Base-by-base conservation (phyloP, 2,329 filamentous ascomycete genomes). In the Bipolaris bicolor region DNA sequence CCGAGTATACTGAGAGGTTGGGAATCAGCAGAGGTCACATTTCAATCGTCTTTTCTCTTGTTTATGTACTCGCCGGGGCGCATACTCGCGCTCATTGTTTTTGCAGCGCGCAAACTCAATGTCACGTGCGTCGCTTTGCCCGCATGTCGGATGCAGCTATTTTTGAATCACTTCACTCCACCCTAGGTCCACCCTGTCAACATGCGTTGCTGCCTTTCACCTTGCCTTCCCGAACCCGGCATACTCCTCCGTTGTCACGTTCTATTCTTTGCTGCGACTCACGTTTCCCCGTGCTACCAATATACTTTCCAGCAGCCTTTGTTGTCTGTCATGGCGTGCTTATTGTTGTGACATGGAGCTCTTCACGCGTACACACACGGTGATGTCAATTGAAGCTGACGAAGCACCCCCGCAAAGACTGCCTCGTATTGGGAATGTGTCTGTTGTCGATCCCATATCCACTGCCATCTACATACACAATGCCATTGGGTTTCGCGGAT, bases 1-100 rank as follows among this genome's bases (percentile, higher is more conserved):
- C 77, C 77, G 83, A 84, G 81, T 78, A 80, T 82, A 77, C 77
- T 82, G 86, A 88, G 79, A 83, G 82, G 78, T 81, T 83, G 82
- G 87, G 87, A 89, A 89, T 89, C 87, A 89, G 87, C 84, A 83
- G 86, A 81, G 87, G 86, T 87, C 81, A 89, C 85, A 86, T 79
- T 33, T 7, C 10, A 46, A 22, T 15, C 43, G 16, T 6, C 4
- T 20, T 33, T 20, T 18, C n/a, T n/a, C 34, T 39, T 39, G 10
- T 39, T 39, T 9, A 15, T 18, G 37, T 11, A 11, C n/a, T 18
- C 16, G 7, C 3, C 16, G 11, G 29, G 29, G 29, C 10, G 29
- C 29, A 11, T 31, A 1, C 13, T 13, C 10, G 3, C 11, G 4
- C 3, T 11, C 16, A 18, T 3, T 13, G 20, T 41, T 24, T 24